phyloP scores from a whole-genome alignment of 2,329 filamentous ascomycete species.

The Xylaria polymorpha region DNA sequence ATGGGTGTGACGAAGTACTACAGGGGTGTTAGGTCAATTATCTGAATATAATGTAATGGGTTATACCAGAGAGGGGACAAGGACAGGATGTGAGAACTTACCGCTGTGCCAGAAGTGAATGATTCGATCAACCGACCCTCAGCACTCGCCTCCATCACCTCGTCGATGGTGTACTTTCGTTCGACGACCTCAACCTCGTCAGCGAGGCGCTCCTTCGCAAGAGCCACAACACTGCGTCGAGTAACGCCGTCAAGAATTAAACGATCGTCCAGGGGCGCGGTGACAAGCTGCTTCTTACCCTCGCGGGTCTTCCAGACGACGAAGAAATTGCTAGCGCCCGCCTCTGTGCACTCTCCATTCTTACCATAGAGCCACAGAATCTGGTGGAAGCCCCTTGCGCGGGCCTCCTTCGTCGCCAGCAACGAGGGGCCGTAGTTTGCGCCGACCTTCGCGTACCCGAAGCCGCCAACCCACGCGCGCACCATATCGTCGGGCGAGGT shows the following conservation, averaged over 20 bases:
- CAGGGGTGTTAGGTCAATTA: conserved; percentile 25
- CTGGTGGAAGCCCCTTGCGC: conserved; percentile 81
- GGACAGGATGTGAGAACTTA: conserved; percentile 57
- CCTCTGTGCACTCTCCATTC: conserved; percentile 85
- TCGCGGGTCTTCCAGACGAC: conserved; percentile 78
- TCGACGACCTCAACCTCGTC: conserved; percentile 78
- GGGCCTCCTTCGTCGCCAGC: conserved; percentile 80
- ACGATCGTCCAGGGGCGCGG: conserved; percentile 83
- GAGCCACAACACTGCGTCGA: conserved; percentile 80
- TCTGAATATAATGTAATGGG: background rate
- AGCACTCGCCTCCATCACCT: conserved; percentile 75
- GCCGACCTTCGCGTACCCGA: conserved; percentile 91
- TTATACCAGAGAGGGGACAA: background rate
- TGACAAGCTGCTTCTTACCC: conserved; percentile 77
- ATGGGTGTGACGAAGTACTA: conserved; percentile 79
- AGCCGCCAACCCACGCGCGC: conserved; percentile 92
- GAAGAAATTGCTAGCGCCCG: conserved; percentile 93
- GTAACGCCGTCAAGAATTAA: conserved; percentile 91
- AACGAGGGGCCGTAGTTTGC: conserved; percentile 93
- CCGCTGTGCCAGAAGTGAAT: conserved; percentile 88
- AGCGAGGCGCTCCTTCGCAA: conserved; percentile 72
- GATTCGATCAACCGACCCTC: conserved; percentile 85
- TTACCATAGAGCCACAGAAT: conserved; percentile 92
- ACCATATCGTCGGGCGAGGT: conserved; percentile 85
- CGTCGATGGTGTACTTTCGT: conserved; percentile 82